These are phyloP conservation scores for Circinella umbellata DNA, from an alignment of 371 early-diverging fungal species.

Conservation along the genomic window DNA sequence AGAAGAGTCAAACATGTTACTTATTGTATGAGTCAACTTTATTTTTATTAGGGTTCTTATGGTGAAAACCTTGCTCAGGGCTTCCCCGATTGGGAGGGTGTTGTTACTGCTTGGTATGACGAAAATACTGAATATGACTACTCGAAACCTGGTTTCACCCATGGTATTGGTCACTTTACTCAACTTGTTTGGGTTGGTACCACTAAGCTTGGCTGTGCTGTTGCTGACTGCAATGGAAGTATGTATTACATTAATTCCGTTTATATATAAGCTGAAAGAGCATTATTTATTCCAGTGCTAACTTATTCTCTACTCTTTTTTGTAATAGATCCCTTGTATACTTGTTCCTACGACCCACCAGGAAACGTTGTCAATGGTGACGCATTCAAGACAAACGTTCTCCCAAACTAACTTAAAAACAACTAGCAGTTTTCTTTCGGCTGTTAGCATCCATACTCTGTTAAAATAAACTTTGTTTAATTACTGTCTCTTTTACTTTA, in stretches of 20 bases:
- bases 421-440: too few relatives aligned
- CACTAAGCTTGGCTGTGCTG: conserved; percentile 58
- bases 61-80: conserved; percentile 59
- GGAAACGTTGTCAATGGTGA: conserved; percentile 23
- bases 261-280: too few relatives aligned
- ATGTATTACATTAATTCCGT: too few relatives aligned
- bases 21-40: not conserved
- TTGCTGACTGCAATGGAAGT: conserved; percentile 37
- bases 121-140: conserved; percentile 50
- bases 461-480: too few relatives aligned
- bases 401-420: conserved; percentile 4
- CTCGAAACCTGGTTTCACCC: conserved; percentile 29
- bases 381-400: conserved; percentile 50
- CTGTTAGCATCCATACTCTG: too few relatives aligned
- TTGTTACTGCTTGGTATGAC: conserved; percentile 50
- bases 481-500: too few relatives aligned
- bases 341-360: conserved; percentile 50
- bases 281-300: too few relatives aligned
- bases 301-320: too few relatives aligned
- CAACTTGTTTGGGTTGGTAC: conserved; percentile 59
- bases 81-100: conserved; percentile 32
- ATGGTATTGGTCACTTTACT: conserved; percentile 56
- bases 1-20: not conserved
- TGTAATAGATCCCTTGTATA: conserved; percentile 30
- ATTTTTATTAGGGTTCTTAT: conserved; percentile 20